Evolutionary conservation across 78 protist species (phyloP).

Genomic region (Dictyostelium brefeldianum): DNA sequence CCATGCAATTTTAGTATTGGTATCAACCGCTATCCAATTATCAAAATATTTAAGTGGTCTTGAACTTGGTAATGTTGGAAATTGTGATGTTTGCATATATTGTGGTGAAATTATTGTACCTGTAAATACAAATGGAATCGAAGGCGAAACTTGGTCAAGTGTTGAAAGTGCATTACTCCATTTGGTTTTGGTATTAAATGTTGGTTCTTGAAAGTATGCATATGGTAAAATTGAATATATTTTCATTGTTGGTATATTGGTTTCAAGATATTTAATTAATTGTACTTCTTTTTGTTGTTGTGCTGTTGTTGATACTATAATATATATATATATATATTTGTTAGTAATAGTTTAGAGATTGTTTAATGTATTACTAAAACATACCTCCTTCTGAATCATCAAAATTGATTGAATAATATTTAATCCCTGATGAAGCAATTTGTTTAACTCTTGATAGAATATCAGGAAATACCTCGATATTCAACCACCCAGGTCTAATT

Average conservation of each 20-base stretch:
- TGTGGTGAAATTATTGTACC: conserved; percentile 19
- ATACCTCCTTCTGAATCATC: conserved; percentile 62
- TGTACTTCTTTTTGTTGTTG: conserved; percentile 20
- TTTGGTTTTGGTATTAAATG: background rate
- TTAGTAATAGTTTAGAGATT: background rate
- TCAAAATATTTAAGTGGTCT: conserved; percentile 9
- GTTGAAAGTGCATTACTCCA: background rate
- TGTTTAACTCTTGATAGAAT: conserved; percentile 2
- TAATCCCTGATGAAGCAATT: conserved; percentile 10
- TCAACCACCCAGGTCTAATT: conserved; percentile 36
- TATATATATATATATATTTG: background rate
- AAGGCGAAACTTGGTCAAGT: background rate
- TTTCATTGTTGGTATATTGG: conserved; percentile 9
- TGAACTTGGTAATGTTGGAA: conserved; percentile 8
- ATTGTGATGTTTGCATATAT: background rate
- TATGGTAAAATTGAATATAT: conserved; percentile 20
- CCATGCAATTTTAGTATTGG: conserved; percentile 36
- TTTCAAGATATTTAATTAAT: background rate
- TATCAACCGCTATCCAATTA: conserved; percentile 62
- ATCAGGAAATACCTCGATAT: background rate
- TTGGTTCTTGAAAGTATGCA: conserved; percentile 5
- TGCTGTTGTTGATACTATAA: background rate
- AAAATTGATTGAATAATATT: conserved; percentile 29
- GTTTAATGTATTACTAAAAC: too few relatives aligned
- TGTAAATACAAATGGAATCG: conserved; percentile 33